These are phyloP conservation scores for Eimeria acervulina DNA, from an alignment of 169 alveolate genomes.

Conservation along the genomic window DNA sequence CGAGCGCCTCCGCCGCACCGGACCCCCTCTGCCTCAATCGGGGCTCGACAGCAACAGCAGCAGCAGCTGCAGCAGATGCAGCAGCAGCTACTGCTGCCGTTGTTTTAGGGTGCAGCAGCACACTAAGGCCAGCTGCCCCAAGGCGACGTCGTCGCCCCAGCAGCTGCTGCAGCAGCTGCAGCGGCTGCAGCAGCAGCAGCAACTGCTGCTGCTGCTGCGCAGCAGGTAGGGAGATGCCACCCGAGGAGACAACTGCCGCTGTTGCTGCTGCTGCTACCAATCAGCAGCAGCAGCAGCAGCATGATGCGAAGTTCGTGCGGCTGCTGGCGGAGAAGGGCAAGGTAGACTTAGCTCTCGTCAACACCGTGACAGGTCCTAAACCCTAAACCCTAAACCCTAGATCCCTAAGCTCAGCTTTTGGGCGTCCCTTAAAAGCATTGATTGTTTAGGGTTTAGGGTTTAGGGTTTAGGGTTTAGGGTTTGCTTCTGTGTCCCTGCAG, in stretches of 20 bases:
- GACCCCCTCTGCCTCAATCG: background rate
- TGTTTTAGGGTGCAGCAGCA: background rate
- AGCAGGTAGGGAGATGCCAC: background rate
- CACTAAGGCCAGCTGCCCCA: background rate
- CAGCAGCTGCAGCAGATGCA: background rate
- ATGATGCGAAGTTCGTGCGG: background rate
- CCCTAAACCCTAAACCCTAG: slow-evolving; percentile 1
- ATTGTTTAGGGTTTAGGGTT: background rate
- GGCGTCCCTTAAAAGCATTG: background rate
- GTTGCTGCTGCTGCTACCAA: background rate
- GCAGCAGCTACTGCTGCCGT: background rate
- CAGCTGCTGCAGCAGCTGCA: too few species aligned
- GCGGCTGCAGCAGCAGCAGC: too few species aligned
- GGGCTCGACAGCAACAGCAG: background rate
- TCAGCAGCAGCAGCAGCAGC: background rate
- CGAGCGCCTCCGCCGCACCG: background rate
- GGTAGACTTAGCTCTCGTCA: background rate
- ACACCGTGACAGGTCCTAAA: slow-evolving; percentile 2
- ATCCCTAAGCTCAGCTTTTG: too few species aligned
- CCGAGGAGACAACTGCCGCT: background rate
- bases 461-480: background rate
- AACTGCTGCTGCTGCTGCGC: too few species aligned
- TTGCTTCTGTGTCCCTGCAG: background rate
- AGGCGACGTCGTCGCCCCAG: background rate
- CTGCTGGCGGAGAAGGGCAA: slow-evolving; percentile 26